These are phyloP conservation scores for Artemisia tridentata DNA, from an alignment of 129 eudicot genomes.

Conservation along the genomic window DNA sequence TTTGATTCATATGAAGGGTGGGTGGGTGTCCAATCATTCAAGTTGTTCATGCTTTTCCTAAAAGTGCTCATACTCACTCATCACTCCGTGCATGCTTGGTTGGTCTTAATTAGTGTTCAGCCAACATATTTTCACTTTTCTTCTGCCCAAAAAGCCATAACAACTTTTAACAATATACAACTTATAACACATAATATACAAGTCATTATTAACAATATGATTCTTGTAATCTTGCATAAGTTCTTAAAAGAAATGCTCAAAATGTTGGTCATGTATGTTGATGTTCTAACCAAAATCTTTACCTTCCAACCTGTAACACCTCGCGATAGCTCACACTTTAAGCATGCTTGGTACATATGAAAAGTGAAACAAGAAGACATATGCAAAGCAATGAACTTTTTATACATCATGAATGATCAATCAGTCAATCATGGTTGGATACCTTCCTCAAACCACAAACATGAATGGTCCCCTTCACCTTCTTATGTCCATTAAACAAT, in stretches of 20 bases:
- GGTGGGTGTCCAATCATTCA: slow-evolving; percentile 42
- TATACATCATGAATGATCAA: slow-evolving; percentile 29
- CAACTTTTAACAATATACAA: background rate
- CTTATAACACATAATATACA: slow-evolving; percentile 11
- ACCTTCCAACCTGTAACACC: background rate
- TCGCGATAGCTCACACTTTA: too few relatives aligned
- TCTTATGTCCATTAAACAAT: slow-evolving; percentile 21
- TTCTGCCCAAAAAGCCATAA: slow-evolving; percentile 28
- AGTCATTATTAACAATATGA: background rate
- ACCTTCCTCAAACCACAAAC: slow-evolving; percentile 35
- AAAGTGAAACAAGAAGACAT: slow-evolving; percentile 26
- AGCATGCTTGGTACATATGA: background rate
- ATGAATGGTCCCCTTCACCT: slow-evolving; percentile 32
- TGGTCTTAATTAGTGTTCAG: slow-evolving; percentile 37
- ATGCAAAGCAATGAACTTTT: slow-evolving; percentile 25
- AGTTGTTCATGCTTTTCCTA: slow-evolving; percentile 37
- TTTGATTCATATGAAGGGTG: slow-evolving; percentile 30
- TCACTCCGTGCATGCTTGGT: slow-evolving; percentile 49
- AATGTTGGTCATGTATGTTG: background rate
- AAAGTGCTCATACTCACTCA: slow-evolving; percentile 41
- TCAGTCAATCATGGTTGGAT: slow-evolving; percentile 39
- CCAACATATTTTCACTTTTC: slow-evolving; percentile 28
- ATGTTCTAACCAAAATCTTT: background rate
- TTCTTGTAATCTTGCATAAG: too few relatives aligned
- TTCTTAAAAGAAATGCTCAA: background rate